These are phyloP conservation scores for Scheffersomyces insectosa DNA, from an alignment of 1,139 yeast species.

Conservation along the genomic window DNA sequence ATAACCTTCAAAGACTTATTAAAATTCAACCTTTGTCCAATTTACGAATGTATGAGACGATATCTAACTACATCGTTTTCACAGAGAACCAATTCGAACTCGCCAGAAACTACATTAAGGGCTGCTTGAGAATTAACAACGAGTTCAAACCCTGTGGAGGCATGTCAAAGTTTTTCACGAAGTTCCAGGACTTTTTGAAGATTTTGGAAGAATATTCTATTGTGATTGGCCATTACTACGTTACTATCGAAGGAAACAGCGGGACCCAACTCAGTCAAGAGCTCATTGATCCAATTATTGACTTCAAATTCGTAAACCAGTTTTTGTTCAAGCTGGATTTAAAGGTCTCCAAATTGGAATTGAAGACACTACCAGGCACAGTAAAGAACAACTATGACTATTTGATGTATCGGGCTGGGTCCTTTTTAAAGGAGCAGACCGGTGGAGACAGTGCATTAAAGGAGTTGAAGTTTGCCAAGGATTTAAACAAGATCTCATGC, in stretches of 20 bases:
- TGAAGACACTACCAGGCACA: constrained; percentile 22
- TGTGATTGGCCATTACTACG: constrained; percentile 37
- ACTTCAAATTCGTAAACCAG: constrained; percentile 23
- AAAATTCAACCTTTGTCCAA: constrained; percentile 32
- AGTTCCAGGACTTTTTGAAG: constrained; percentile 31
- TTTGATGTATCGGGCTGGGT: constrained; percentile 21
- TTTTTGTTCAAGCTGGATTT: constrained; percentile 28
- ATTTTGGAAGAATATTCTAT: constrained; percentile 48
- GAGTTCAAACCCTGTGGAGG: constrained; percentile 58
- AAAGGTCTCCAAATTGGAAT: constrained; percentile 34
- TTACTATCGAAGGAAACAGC: constrained; percentile 14
- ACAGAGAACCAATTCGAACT: constrained; percentile 52
- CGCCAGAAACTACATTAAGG: constrained; percentile 51
- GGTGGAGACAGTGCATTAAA: constrained; percentile 9
- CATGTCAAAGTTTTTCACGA: constrained; percentile 45
- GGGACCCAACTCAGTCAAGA: constrained; percentile 13
- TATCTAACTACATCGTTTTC: constrained; percentile 48
- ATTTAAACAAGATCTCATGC: constrained; percentile 46
- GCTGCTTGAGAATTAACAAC: constrained; percentile 70
- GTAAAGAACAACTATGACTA: constrained; percentile 37
- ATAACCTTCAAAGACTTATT: constrained; percentile 27
- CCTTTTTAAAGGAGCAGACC: constrained; percentile 19
- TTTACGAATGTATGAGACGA: constrained; percentile 28
- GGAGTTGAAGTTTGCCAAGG: constrained; percentile 23
- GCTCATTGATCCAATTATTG: constrained; percentile 23